Evolutionary conservation across 1,284 basidiomycete species (phyloP), one percentile per base, ranked within the genome.

Genomic region (Mycena citricolor): DNA sequence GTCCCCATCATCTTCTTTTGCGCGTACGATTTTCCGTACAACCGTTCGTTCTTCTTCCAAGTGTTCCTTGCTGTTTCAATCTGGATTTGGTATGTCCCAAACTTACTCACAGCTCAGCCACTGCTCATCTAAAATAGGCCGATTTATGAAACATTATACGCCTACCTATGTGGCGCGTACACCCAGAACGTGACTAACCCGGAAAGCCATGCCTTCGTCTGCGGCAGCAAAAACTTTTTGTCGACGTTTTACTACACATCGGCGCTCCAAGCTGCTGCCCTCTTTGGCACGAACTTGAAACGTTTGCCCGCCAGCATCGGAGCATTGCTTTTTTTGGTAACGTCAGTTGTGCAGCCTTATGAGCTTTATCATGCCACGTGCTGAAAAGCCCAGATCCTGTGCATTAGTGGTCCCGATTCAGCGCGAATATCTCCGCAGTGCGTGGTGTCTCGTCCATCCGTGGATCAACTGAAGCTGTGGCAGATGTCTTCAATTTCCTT

Each of bases 251-350:
- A 77, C 54, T 83, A 79, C 60, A 72, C 76, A n/a, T 74, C 76
- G 4, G 83, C 77, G 3, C 60, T 83, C 31, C 83, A 83, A 34
- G 79, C 77, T 0, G 74, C 89, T 32, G 83, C 77, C 1, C 60
- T 88, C 5, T 82, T 89, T 54, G 84, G 83, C 1, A 59, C 87
- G 34, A 72, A 77, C 46, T 68, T 80, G 47, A 76, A 78, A 46
- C 69, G 86, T 14, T 59, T 81, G 17, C 71, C 74, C 4, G 77
- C 80, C 0, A 59, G 78, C 28, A 25, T 75, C 13, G 77, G 76
- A 10, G 74, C 77, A 0, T 22, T 71, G 2, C 54, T 69, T 37
- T 74, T 81, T 58, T 67, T 78, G 39, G 54, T 77, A 14, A 55
- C 79, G 70, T 79, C 61, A 43, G 77, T 59, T 34, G 14, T 13